A percentile compares a stretch with the other conserved stretches of the same genome.
Evolutionary conservation across 176 grass and related monocot species (phyloP).

Genomic region (Triticum dicoccoides): DNA sequence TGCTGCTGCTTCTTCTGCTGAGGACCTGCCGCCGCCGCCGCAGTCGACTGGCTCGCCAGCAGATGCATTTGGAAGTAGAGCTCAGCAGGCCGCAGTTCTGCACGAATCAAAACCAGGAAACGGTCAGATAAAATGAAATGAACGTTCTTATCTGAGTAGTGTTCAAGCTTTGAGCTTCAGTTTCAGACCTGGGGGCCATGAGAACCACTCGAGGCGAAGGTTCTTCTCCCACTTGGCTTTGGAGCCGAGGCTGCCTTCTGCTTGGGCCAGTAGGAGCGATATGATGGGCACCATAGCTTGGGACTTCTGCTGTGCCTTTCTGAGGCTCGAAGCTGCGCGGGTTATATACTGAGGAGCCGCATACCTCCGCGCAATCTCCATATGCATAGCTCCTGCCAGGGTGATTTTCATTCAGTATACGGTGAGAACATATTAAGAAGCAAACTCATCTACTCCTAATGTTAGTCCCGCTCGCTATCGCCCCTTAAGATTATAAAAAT

Average conservation of each 20-base stretch:
- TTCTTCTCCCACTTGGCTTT: slow-evolving; percentile 91
- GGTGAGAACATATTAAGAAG: not conserved
- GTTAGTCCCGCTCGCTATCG: not conserved
- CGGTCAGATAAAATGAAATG: not conserved
- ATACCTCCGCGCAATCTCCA: slow-evolving; percentile 69
- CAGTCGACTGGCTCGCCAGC: slow-evolving; percentile 48
- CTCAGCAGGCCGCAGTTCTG: slow-evolving; percentile 81
- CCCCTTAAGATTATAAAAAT: not conserved
- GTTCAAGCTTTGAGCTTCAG: slow-evolving; percentile 1
- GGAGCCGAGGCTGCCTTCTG: slow-evolving; percentile 87
- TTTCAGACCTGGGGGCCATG: slow-evolving; percentile 76
- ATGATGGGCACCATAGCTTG: slow-evolving; percentile 48
- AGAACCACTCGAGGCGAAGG: slow-evolving; percentile 80
- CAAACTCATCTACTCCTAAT: not conserved
- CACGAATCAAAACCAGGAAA: not conserved
- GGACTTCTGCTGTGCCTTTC: slow-evolving; percentile 74
- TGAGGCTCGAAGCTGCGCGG: slow-evolving; percentile 60
- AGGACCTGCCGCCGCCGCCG: slow-evolving; percentile 7
- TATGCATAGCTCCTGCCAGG: slow-evolving; percentile 61
- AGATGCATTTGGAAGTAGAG: slow-evolving; percentile 97
- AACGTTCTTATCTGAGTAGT: not conserved
- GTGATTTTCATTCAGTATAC: slow-evolving; percentile 19
- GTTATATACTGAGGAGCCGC: slow-evolving; percentile 70
- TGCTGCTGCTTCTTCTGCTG: slow-evolving; percentile 39
- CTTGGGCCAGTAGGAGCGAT: slow-evolving; percentile 83